These are phyloP conservation scores for Fraxinus nigra DNA, from an alignment of 305 asterid species.

Conservation along the genomic window DNA sequence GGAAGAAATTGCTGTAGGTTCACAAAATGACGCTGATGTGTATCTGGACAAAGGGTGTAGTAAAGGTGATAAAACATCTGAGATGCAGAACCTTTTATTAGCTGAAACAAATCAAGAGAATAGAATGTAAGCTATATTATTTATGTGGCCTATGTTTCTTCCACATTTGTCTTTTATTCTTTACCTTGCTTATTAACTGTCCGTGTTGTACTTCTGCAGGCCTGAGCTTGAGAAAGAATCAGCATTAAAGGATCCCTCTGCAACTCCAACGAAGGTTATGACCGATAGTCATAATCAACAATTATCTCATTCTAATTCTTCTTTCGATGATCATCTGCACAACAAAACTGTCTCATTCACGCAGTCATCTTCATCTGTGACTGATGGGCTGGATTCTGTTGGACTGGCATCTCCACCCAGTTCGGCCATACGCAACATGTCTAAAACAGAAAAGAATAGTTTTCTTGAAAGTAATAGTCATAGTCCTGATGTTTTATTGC, in stretches of 20 bases:
- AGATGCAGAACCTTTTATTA: conserved; percentile 24
- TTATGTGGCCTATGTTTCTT: not conserved
- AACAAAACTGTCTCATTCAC: conserved; percentile 50
- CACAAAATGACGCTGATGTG: conserved; percentile 29
- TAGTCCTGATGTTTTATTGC: conserved; percentile 53
- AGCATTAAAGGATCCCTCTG: conserved; percentile 32
- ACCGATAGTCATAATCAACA: conserved; percentile 21
- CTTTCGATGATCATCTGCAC: conserved; percentile 40
- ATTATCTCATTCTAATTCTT: conserved; percentile 39
- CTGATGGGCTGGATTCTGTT: conserved; percentile 44
- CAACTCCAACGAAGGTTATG: conserved; percentile 41
- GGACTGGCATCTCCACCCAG: conserved; percentile 48
- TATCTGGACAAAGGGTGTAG: conserved; percentile 30
- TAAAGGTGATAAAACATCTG: conserved; percentile 34
- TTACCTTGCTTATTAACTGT: not conserved
- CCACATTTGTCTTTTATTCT: conserved; percentile 12
- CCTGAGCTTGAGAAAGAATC: conserved; percentile 39
- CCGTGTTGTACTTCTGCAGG: conserved; percentile 30
- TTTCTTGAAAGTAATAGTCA: conserved; percentile 44
- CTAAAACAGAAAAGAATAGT: conserved; percentile 42
- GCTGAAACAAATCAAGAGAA: conserved; percentile 38
- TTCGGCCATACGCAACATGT: conserved; percentile 47
- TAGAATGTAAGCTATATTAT: conserved; percentile 38
- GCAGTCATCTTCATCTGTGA: conserved; percentile 54
- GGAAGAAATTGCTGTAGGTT: conserved; percentile 33